Evolutionary conservation across 768 basidiomycete genomes (phyloP).

Genomic region (Saitozyma podzolica): DNA sequence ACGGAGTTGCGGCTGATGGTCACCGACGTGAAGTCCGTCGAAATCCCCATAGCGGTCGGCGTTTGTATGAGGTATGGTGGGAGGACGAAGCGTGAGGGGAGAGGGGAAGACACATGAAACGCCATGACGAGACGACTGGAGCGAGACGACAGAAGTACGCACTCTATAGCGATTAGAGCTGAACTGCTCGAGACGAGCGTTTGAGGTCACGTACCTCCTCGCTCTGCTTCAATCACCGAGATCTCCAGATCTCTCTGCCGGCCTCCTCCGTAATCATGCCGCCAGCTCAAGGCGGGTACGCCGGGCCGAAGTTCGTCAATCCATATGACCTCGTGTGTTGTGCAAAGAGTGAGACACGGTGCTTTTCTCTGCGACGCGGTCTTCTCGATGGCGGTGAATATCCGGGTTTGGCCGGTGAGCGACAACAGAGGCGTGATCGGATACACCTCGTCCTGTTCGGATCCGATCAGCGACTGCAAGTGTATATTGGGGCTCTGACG

Average conservation of each 20-base stretch:
- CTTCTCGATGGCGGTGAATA: slow-evolving; percentile 28
- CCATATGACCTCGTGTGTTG: slow-evolving; percentile 34
- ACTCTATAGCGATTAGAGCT: neutral
- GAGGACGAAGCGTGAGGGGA: no score
- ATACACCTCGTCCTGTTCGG: no score
- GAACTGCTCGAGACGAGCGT: neutral
- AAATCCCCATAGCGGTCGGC: no score
- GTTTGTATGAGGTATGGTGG: no score
- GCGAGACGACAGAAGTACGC: slow-evolving; percentile 18
- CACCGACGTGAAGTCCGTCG: no score
- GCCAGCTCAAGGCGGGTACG: slow-evolving; percentile 20
- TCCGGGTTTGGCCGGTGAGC: no score
- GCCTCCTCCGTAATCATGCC: slow-evolving; percentile 28
- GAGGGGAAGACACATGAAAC: slow-evolving; percentile 7
- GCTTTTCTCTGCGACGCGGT: slow-evolving; percentile 14
- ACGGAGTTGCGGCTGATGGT: no score
- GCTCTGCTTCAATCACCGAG: slow-evolving; percentile 3
- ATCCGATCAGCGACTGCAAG: no score
- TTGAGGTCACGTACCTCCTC: slow-evolving; percentile 4
- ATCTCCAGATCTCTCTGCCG: slow-evolving; percentile 14
- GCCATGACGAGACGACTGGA: slow-evolving; percentile 14
- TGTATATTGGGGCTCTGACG: no score
- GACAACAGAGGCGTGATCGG: no score
- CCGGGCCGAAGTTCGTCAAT: slow-evolving; percentile 22
- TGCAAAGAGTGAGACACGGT: slow-evolving; percentile 13